Conservation (phyloP, 2,329 filamentous ascomycete genomes). For the Leptographium wingfieldii region DNA sequence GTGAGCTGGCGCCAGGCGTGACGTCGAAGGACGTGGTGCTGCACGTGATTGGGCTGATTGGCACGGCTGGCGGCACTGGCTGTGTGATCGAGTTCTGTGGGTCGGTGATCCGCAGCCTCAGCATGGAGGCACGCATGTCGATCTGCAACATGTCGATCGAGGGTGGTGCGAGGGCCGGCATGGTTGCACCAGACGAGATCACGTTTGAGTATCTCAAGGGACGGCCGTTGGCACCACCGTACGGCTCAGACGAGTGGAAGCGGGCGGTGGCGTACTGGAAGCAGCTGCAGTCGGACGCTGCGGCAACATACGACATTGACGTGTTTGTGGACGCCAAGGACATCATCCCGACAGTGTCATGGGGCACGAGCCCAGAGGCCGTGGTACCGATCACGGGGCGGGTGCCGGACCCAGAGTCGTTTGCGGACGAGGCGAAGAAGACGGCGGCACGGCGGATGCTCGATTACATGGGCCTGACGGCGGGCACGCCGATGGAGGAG, state of each 20-base stretch:
- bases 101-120: constrained; percentile 76
- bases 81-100: constrained; percentile 96
- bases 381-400: constrained; percentile 84
- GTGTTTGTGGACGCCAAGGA: constrained; percentile 87
- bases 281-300: constrained; percentile 71
- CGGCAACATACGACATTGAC: constrained; percentile 79
- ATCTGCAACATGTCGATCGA: constrained; percentile 99
- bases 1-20: constrained; percentile 77
- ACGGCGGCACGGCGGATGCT: constrained; percentile 66
- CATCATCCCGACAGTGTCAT: constrained; percentile 84
- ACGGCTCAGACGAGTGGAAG: constrained; percentile 78
- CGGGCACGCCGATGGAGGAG: constrained; percentile 86
- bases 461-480: constrained; percentile 88
- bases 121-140: constrained; percentile 97
- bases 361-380: constrained; percentile 95
- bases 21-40: constrained; percentile 94
- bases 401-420: constrained; percentile 86
- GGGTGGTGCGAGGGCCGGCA: constrained; percentile 84
- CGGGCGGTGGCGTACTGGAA: constrained; percentile 82
- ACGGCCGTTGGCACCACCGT: constrained; percentile 74
- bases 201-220: constrained; percentile 95
- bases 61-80: constrained; percentile 88
- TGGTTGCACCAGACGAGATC: constrained; percentile 89
- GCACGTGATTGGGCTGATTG: constrained; percentile 84
- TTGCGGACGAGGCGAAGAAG: constrained; percentile 69